phyloP scores from a whole-genome alignment of 116 monocot genomes.

The Iris pallida region DNA sequence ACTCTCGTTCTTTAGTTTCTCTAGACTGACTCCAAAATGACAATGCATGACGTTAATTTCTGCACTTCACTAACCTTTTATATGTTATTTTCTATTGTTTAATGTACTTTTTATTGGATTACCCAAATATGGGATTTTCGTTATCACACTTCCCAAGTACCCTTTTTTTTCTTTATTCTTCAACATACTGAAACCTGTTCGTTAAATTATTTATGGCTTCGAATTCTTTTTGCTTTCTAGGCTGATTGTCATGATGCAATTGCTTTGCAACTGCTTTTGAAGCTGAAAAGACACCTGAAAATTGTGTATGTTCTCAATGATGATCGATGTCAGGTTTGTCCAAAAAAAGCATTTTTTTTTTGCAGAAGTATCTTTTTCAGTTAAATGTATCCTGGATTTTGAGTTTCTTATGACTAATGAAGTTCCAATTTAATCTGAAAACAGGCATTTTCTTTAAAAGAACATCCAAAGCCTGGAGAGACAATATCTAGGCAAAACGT shows the following conservation, averaged over 20 bases:
- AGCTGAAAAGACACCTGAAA: constrained; percentile 91
- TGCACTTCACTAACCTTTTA: neutral
- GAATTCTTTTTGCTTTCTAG: constrained; percentile 30
- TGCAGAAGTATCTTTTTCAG: neutral
- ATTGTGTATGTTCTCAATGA: constrained; percentile 70
- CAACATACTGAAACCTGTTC: neutral
- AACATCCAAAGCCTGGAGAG: constrained; percentile 75
- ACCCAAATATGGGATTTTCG: too few species aligned
- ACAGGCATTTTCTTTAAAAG: constrained; percentile 92
- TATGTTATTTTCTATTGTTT: neutral
- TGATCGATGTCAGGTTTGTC: constrained; percentile 81
- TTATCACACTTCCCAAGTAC: neutral
- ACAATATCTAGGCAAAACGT: constrained; percentile 72
- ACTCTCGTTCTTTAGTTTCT: too few species aligned
- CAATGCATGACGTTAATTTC: too few species aligned
- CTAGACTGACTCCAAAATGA: too few species aligned
- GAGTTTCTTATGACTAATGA: neutral
- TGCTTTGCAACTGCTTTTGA: constrained; percentile 82
- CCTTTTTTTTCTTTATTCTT: neutral
- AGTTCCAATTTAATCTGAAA: neutral
- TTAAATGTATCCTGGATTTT: neutral
- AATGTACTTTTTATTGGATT: too few species aligned
- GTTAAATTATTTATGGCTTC: neutral
- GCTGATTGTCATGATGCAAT: constrained; percentile 89
- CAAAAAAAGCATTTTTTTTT: neutral